phyloP scores from a whole-genome alignment of 768 basidiomycete species.

The Multifurca ochricompacta region DNA sequence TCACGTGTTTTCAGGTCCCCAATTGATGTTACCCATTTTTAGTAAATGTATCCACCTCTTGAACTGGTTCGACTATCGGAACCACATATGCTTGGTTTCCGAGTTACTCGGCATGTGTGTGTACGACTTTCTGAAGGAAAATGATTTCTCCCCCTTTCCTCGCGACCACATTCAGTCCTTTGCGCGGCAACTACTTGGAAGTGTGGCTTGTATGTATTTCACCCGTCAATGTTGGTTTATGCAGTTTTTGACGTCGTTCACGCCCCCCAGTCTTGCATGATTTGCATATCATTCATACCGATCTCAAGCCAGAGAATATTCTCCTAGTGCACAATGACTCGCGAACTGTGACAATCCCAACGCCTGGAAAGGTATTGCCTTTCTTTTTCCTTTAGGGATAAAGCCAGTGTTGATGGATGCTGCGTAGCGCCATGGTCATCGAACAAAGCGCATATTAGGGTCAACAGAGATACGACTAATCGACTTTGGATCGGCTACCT shows the following conservation, averaged over 20 bases:
- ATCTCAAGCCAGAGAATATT: constrained; percentile 98
- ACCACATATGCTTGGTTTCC: constrained; percentile 96
- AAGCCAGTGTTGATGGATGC: background rate
- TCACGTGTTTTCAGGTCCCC: constrained; percentile 10
- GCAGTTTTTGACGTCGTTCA: constrained; percentile 18
- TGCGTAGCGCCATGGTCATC: constrained; percentile 39
- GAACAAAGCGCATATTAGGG: constrained; percentile 68
- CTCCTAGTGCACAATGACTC: constrained; percentile 83
- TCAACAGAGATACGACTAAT: constrained; percentile 92
- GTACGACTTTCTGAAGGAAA: constrained; percentile 98
- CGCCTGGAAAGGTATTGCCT: constrained; percentile 54
- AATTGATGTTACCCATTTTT: constrained; percentile 19
- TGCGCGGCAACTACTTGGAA: constrained; percentile 82
- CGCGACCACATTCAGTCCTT: constrained; percentile 95
- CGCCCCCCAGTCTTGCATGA: constrained; percentile 71
- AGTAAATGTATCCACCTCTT: constrained; percentile 98
- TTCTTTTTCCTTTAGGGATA: background rate
- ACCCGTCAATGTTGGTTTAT: constrained; percentile 2
- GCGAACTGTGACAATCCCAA: constrained; percentile 48
- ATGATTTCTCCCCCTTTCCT: constrained; percentile 93
- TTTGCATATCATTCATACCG: constrained; percentile 89
- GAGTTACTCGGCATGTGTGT: constrained; percentile 96
- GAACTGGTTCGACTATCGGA: constrained; percentile 92
- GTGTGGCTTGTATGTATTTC: constrained; percentile 78
- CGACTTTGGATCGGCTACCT: constrained; percentile 98